Conservation (phyloP, 129 eudicot genomes). For the Rutidosis leptorrhynchoides region DNA sequence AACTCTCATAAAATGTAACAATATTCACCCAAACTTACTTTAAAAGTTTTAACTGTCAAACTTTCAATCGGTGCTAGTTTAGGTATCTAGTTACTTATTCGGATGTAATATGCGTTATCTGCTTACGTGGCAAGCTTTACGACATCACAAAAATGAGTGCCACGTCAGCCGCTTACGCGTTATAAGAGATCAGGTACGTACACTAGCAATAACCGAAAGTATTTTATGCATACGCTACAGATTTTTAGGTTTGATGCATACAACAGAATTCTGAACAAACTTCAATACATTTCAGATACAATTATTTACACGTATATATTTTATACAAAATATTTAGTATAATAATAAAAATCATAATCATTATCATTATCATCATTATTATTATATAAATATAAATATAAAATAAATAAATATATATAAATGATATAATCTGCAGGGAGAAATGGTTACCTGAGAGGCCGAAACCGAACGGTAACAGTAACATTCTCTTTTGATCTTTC, state of each 20-base stretch:
- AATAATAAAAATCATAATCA: too few species aligned
- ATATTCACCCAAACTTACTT: background rate
- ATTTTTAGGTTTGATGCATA: too few species aligned
- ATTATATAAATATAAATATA: too few species aligned
- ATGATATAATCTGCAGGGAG: background rate
- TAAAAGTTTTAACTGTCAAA: background rate
- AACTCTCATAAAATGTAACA: too few species aligned
- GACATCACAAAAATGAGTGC: too few species aligned
- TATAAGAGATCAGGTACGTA: background rate
- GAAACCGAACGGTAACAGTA: conserved; percentile 92
- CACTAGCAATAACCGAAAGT: background rate
- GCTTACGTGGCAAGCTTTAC: background rate
- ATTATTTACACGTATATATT: background rate
- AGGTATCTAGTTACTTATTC: background rate
- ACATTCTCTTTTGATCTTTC: conserved; percentile 90
- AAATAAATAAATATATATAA: too few species aligned
- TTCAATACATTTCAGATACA: background rate
- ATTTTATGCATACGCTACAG: background rate
- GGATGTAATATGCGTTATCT: background rate
- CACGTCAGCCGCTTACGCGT: background rate
- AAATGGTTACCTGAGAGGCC: conserved; percentile 54
- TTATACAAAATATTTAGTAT: too few species aligned
- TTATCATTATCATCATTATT: too few species aligned
- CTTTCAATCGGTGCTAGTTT: background rate
- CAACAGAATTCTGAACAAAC: background rate